Conservation (phyloP, 129 eudicot species). For the Rutidosis leptorrhynchoides region DNA sequence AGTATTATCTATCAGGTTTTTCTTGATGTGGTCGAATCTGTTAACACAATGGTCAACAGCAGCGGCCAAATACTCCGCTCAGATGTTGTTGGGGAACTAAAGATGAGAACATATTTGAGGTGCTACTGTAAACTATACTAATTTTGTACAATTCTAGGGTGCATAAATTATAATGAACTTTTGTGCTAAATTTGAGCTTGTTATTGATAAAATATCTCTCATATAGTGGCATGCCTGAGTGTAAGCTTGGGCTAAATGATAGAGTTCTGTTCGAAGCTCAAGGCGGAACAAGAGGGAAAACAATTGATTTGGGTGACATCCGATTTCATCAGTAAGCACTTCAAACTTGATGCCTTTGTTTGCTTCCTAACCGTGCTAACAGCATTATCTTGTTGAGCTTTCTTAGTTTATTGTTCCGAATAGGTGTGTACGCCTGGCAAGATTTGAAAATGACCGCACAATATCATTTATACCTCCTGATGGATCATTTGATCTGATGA, state of each 20-base stretch:
- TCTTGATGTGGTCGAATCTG: conserved; percentile 80
- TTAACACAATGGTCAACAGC: conserved; percentile 67
- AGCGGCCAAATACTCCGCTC: conserved; percentile 76
- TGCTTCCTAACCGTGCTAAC: background rate
- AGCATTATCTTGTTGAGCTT: background rate
- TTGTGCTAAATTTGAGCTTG: background rate
- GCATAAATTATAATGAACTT: background rate
- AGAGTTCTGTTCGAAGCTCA: conserved; percentile 80
- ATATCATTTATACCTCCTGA: conserved; percentile 87
- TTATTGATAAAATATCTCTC: background rate
- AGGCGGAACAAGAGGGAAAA: conserved; percentile 68
- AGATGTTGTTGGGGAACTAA: conserved; percentile 77
- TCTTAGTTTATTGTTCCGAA: conserved; percentile 2
- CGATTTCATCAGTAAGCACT: conserved; percentile 78
- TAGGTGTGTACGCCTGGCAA: conserved; percentile 84
- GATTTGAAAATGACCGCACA: conserved; percentile 76
- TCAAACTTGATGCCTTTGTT: background rate
- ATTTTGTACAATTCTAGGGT: background rate
- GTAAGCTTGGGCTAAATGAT: conserved; percentile 85
- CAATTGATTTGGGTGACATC: conserved; percentile 79
- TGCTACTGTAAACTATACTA: conserved; percentile 12
- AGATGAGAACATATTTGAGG: conserved; percentile 85
- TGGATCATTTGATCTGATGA: conserved; percentile 86
- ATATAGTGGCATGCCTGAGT: conserved; percentile 82
- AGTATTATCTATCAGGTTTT: conserved; percentile 46